These are phyloP conservation scores for Pleurotus tuoliensis DNA, from an alignment of 768 basidiomycete genomes.

Conservation along the genomic window DNA sequence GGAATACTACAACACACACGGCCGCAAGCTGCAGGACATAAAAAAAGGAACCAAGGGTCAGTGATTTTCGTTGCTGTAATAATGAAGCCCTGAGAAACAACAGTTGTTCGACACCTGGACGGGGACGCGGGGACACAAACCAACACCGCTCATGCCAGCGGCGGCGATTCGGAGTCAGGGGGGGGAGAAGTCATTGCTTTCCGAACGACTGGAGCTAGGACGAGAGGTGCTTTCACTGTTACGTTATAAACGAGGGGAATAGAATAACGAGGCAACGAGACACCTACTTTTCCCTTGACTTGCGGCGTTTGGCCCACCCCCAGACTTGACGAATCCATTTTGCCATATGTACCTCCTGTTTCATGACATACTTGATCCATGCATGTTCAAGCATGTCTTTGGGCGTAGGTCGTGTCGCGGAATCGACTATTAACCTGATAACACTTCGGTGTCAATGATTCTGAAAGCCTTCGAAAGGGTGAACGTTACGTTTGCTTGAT, in stretches of 20 bases:
- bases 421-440: constrained; percentile 66
- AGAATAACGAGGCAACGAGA: not conserved
- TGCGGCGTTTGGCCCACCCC: constrained; percentile 57
- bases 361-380: constrained; percentile 77
- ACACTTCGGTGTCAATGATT: constrained; percentile 13
- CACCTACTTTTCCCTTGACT: constrained; percentile 41
- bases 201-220: constrained; percentile 4
- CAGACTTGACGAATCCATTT: constrained; percentile 85
- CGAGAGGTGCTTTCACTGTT: constrained; percentile 4
- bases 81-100: not conserved
- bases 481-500: constrained; percentile 73
- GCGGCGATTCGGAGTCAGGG: constrained; percentile 5
- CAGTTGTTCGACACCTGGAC: not conserved
- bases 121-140: not conserved
- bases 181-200: constrained; percentile 3
- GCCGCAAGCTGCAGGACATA: not conserved
- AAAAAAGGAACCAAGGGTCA: not conserved
- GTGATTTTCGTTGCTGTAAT: not conserved
- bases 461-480: not conserved
- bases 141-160: not conserved
- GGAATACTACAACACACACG: constrained; percentile 2
- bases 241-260: not conserved
- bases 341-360: constrained; percentile 83
- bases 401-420: constrained; percentile 70
- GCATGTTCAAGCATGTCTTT: constrained; percentile 80